Percentiles rank a stretch among this genome's conserved stretches.
Conservation (phyloP, 192 early-diverging fungal genomes). For the Coemansia sp. region DNA sequence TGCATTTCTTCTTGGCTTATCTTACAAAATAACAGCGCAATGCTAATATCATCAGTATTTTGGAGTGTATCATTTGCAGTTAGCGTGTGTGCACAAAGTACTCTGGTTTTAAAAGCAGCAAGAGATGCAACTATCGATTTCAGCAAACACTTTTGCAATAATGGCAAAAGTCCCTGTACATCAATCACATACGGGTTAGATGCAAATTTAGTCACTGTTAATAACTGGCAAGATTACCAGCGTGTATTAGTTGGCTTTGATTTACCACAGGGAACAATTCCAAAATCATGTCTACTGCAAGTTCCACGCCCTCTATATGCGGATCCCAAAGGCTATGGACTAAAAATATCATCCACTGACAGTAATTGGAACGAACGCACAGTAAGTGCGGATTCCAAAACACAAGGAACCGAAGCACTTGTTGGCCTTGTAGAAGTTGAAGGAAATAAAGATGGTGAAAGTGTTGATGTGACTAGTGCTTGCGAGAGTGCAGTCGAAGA, state of each 20-base stretch:
- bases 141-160: not conserved
- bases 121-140: not conserved
- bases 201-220: not conserved
- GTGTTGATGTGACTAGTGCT: not conserved
- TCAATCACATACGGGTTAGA: not conserved
- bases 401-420: not conserved
- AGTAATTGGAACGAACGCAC: not conserved
- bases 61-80: not conserved
- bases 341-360: not conserved
- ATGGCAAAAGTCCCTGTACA: not conserved
- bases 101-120: not conserved
- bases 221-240: not conserved
- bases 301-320: not conserved
- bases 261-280: not conserved
- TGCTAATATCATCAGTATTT: not conserved
- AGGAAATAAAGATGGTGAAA: not conserved
- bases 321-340: not conserved
- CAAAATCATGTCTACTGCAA: not conserved
- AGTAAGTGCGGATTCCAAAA: not conserved
- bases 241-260: not conserved
- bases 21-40: not conserved
- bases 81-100: not conserved
- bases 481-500: not conserved
- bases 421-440: not conserved
- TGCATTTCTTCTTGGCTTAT: not conserved